Base-by-base conservation (phyloP, 129 eudicot genomes). In the Erigeron canadensis region DNA sequence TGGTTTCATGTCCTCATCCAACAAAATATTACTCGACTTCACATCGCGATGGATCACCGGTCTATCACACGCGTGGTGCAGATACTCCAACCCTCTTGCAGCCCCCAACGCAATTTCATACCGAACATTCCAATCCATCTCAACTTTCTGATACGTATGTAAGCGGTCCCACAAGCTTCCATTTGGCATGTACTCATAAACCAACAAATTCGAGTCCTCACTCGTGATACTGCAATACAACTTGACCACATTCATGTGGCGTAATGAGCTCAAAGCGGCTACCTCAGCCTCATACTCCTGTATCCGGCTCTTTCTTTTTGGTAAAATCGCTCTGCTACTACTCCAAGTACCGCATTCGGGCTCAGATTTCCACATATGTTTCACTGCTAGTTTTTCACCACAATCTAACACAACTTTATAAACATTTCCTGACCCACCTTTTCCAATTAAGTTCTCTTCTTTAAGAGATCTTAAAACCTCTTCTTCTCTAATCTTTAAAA, bases 161-260 rank as follows among this genome's bases (percentile, higher is more conserved):
- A 87, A 42, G 41, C 71, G 81, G 68, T 87, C 94, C 94, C 94
- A 87, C 76, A 87, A 82, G 80, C 87, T 87, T 63, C 94, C 94
- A 47, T 87, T 87, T 12, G 89, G 84, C 85, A 87, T 78, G 67
- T 80, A 84, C 77, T 87, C 89, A 28, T 87, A 87, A 5, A 87
- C 94, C 45, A 87, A 71, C 37, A 87, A 21, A 82, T 82, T 68
- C 16, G 87, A 87, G 57, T 82, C 89, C 87, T 84, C 94, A 6
- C 87, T 84, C 39, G 82, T 77, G 67, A 87, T 84, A 42, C 94
- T 80, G 38, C 89, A 84, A 70, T 87, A 87, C 66, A 87, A 61
- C 72, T 87, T 87, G 7, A 87, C 94, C 37, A 87, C 89, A 48
- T 87, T 87, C 82, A 84, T 74, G 70, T 87, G 94, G 28, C 94